phyloP scores from a whole-genome alignment of 176 grass and related monocot genomes.

The Olyra latifolia region DNA sequence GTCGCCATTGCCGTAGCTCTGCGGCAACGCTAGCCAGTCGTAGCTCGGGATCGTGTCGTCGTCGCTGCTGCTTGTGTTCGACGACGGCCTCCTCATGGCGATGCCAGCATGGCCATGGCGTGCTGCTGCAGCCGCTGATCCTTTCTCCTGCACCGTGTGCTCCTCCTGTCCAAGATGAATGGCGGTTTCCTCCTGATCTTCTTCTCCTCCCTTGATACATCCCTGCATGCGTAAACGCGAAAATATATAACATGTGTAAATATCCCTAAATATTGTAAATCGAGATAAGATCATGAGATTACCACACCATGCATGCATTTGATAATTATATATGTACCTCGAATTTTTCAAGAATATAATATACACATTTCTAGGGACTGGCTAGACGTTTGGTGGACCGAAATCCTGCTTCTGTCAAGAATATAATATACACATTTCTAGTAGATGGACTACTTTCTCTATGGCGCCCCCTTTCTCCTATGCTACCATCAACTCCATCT shows the following conservation, averaged over 20 bases:
- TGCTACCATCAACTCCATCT: no score
- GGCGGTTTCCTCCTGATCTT: background rate
- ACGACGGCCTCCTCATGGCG: background rate
- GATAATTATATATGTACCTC: no score
- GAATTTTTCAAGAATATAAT: no score
- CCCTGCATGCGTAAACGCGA: background rate
- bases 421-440: no score
- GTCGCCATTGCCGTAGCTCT: background rate
- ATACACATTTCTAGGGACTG: no score
- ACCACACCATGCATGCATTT: no score
- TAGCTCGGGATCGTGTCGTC: conserved; percentile 16
- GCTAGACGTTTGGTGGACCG: no score
- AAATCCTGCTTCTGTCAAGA: no score
- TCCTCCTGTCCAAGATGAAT: background rate
- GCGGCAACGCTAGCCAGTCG: background rate
- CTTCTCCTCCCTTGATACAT: background rate
- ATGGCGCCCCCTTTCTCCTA: no score
- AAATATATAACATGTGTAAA: background rate
- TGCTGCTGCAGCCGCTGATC: background rate
- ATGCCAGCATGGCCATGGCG: background rate
- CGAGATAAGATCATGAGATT: no score
- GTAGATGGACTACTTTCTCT: no score
- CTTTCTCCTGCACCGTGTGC: background rate
- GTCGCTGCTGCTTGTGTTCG: conserved; percentile 26
- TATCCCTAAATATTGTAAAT: no score